Evolutionary conservation across 2,329 filamentous ascomycete species (phyloP).

Genomic region (Westerdykella aurantiaca): DNA sequence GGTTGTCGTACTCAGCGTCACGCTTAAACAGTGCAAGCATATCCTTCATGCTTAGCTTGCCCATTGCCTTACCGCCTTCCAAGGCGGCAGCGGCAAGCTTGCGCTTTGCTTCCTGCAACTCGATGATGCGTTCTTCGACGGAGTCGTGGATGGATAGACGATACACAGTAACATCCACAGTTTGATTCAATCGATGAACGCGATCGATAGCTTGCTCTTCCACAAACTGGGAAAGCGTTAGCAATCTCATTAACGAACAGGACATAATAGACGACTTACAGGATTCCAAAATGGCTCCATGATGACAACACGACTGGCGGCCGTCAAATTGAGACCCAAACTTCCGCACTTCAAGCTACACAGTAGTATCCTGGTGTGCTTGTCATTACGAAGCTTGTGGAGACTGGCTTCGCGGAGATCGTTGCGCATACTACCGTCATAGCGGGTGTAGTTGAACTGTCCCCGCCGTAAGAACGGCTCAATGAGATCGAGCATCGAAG

Average conservation of each 20-base stretch:
- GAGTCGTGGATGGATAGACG: constrained; percentile 81
- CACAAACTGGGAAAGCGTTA: constrained; percentile 60
- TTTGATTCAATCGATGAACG: constrained; percentile 96
- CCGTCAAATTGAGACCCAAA: constrained; percentile 87
- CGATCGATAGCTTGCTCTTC: constrained; percentile 99
- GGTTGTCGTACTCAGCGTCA: constrained; percentile 52
- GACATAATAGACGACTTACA: constrained; percentile 42
- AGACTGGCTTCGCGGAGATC: constrained; percentile 86
- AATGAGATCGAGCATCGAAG: constrained; percentile 93
- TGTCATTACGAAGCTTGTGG: constrained; percentile 66
- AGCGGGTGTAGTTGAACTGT: constrained; percentile 74
- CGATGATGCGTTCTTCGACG: constrained; percentile 92
- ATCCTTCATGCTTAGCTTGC: constrained; percentile 87
- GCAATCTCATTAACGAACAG: background rate
- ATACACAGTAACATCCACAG: constrained; percentile 89
- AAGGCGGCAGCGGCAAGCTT: constrained; percentile 88
- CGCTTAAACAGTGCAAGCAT: constrained; percentile 84
- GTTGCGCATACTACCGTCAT: constrained; percentile 93
- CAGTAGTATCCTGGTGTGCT: constrained; percentile 71
- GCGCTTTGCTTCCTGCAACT: constrained; percentile 88
- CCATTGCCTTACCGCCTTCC: constrained; percentile 69
- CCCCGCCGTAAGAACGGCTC: constrained; percentile 79
- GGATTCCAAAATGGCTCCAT: constrained; percentile 99
- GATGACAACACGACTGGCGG: constrained; percentile 87
- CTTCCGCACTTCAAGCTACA: constrained; percentile 94